Conservation (phyloP, 148 eudicot species). For the Vaccinium myrtillus region DNA sequence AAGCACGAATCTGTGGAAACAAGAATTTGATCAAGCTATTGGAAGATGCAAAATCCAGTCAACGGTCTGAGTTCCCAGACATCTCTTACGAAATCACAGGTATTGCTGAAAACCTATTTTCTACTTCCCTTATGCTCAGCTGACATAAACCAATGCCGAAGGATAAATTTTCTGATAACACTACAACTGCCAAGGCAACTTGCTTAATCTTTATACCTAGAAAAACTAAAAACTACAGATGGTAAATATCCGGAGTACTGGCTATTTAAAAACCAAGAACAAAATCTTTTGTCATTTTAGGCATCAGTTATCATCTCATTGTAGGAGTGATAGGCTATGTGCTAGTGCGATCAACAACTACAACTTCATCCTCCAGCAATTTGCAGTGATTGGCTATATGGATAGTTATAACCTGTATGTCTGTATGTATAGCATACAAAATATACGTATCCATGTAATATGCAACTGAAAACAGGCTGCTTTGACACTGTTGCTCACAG, state of each 20-base stretch:
- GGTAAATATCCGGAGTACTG: background rate
- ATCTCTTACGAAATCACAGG: slow-evolving; percentile 42
- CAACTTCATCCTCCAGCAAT: too few species aligned
- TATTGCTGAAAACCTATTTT: slow-evolving; percentile 18
- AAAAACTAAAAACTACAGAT: background rate
- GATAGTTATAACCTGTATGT: background rate
- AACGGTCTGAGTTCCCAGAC: slow-evolving; percentile 33
- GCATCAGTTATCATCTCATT: background rate
- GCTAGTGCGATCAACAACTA: background rate
- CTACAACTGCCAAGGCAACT: background rate
- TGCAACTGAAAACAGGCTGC: background rate
- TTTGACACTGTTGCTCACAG: background rate
- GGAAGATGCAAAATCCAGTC: slow-evolving; percentile 60
- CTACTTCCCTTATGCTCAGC: background rate
- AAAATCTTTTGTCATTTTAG: background rate
- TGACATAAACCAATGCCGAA: background rate
- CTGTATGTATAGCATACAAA: background rate
- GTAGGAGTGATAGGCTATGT: background rate
- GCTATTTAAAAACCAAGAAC: background rate
- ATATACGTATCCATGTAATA: background rate
- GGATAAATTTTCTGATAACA: background rate
- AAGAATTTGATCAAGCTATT: slow-evolving; percentile 61
- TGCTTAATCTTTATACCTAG: background rate
- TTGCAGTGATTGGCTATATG: too few species aligned
- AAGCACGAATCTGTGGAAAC: slow-evolving; percentile 58